Percentiles rank a stretch among this genome's conserved stretches.
phyloP scores from a whole-genome alignment of 2,329 filamentous ascomycete species.

The Botrytis cinerea region DNA sequence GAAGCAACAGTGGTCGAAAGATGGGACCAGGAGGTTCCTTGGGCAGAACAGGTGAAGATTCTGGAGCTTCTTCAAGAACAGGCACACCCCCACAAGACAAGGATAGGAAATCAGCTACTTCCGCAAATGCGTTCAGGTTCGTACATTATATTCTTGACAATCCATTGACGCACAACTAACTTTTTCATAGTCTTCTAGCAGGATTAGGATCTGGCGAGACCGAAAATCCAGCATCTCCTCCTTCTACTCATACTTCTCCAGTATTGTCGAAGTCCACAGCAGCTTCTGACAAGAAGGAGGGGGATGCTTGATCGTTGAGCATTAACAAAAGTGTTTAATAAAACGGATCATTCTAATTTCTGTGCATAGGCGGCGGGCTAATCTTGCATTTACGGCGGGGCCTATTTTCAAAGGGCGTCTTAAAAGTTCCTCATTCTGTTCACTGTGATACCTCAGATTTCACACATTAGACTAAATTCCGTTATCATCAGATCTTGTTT shows the following conservation, averaged over 20 bases:
- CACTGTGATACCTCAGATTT: conserved; percentile 49
- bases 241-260: conserved; percentile 67
- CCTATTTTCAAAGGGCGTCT: conserved; percentile 45
- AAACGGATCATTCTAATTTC: conserved; percentile 45
- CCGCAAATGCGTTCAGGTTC: conserved; percentile 93
- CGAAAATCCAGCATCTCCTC: conserved; percentile 68
- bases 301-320: conserved; percentile 44
- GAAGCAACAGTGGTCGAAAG: conserved; percentile 85
- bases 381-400: conserved; percentile 49
- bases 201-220: conserved; percentile 52
- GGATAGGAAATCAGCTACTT: conserved; percentile 62
- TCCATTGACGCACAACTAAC: conserved; percentile 34
- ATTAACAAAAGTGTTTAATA: conserved; percentile 44
- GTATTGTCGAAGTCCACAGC: conserved; percentile 63
- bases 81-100: conserved; percentile 80
- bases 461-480: conserved; percentile 42
- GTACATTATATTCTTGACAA: conserved; percentile 39
- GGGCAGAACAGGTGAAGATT: conserved; percentile 77
- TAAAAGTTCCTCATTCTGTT: conserved; percentile 48
- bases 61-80: conserved; percentile 82
- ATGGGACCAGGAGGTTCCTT: conserved; percentile 74
- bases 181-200: conserved; percentile 51
- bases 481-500: conserved; percentile 40
- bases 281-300: conserved; percentile 56
- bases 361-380: conserved; percentile 49